Percentiles rank a stretch among this genome's conserved stretches.
These are phyloP conservation scores for Apiospora kogelbergensis DNA, from an alignment of 2,329 filamentous ascomycete species.

Conservation along the genomic window DNA sequence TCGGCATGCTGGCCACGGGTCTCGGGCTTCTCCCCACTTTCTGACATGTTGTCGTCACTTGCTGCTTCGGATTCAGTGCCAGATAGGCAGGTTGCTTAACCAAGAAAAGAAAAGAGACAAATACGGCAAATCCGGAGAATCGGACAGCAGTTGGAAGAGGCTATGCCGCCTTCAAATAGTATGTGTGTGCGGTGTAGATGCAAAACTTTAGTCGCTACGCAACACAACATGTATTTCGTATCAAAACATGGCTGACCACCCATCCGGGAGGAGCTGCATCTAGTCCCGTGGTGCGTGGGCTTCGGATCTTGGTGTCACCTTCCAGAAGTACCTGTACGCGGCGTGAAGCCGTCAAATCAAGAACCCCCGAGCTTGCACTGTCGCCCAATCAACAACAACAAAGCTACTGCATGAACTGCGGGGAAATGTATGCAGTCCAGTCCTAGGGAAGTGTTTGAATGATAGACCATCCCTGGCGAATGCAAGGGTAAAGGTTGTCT, in stretches of 20 bases:
- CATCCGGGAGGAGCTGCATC: background rate
- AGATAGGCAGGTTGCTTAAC: background rate
- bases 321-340: background rate
- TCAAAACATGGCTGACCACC: background rate
- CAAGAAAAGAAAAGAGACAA: too few relatives aligned
- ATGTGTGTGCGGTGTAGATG: background rate
- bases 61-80: background rate
- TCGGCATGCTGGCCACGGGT: background rate
- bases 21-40: background rate
- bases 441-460: background rate
- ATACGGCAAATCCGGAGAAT: background rate
- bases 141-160: background rate
- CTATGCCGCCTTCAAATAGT: background rate
- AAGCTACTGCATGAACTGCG: constrained; percentile 2
- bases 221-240: background rate
- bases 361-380: background rate
- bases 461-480: background rate
- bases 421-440: background rate
- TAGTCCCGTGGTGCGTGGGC: background rate
- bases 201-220: background rate
- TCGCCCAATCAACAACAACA: background rate
- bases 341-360: background rate
- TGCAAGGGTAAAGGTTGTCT: background rate
- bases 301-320: background rate
- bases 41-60: background rate